Evolutionary conservation across 768 basidiomycete genomes (phyloP), one percentile per base, ranked within the genome.

Genomic region (Lactarius sanguifluus): DNA sequence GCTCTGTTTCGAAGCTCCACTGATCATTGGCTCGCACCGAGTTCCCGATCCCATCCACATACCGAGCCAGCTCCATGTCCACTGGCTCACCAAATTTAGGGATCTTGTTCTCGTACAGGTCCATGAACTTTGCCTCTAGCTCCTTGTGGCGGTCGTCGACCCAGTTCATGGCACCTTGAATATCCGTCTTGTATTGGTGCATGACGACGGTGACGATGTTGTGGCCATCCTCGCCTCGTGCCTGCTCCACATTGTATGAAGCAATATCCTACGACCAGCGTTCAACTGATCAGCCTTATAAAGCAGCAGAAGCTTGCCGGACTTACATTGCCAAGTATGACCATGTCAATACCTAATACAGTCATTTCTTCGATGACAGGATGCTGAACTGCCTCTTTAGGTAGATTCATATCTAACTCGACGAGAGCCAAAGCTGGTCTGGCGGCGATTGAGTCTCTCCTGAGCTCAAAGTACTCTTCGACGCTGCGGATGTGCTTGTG

Each of bases 201-300:
- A 81, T 82, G 20, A 80, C 76, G 13, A 79, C 72, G 1, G 76
- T 76, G 25, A 83, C 70, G 1, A 81, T 65, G 57, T 81, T 81
- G 63, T 80, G 79, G 0, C 60, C 54, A 38, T 77, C 77, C 32
- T 78, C 75, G 0, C 78, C 79, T 20, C 68, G 69, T 34, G 76
- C 68, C 64, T 76, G 77, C 47, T 75, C 75, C 5, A 69, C 0
- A 23, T 76, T 76, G 60, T 74, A 75, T 55, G 75, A 74, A 47
- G 32, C 56, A 4, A 76, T 63, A 47, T 76, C 75, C 75, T 76
- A 25, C 12, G 30, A 7, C 28, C 32, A 30, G 5, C 30, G 5
- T 28, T 40, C 32, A 15, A 20, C 36, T 10, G 2, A 55, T 40
- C 28, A 40, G 25, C 62, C 38, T 25, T 30, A 15, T 6, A 5